Percentiles rank a stretch among this genome's conserved stretches.
These are phyloP conservation scores for Botrytis aclada DNA, from an alignment of 2,329 filamentous ascomycete genomes.

Conservation along the genomic window DNA sequence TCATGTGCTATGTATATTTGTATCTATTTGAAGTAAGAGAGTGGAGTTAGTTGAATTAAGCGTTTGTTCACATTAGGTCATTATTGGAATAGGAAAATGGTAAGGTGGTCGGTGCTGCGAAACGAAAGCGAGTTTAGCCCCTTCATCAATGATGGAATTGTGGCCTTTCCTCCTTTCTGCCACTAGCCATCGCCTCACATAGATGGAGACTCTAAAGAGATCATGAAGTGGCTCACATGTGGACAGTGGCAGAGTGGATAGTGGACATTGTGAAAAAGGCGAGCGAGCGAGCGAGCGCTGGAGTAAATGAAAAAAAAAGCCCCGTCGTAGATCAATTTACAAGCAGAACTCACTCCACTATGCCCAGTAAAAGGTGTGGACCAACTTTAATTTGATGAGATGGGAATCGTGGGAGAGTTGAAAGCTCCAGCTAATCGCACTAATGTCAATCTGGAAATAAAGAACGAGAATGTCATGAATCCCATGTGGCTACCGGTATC, in stretches of 20 bases:
- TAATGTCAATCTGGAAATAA: conserved; percentile 9
- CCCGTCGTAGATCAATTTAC: neutral
- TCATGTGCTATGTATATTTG: conserved; percentile 7
- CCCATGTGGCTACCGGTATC: conserved; percentile 7
- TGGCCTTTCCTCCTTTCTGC: neutral
- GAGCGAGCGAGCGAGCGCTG: neutral
- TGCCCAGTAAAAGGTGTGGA: neutral
- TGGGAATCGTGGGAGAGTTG: neutral
- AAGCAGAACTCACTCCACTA: neutral
- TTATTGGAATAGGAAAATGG: neutral
- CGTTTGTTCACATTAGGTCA: neutral
- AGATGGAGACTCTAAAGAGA: neutral
- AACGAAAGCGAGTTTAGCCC: conserved; percentile 12
- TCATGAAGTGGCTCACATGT: neutral
- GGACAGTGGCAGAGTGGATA: neutral
- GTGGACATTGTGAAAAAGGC: neutral
- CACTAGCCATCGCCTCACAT: neutral
- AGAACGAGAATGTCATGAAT: conserved; percentile 8
- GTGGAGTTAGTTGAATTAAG: neutral
- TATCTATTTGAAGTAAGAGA: neutral
- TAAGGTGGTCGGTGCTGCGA: conserved; percentile 11
- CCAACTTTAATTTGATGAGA: conserved; percentile 17
- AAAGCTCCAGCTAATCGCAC: neutral
- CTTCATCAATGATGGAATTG: conserved; percentile 14
- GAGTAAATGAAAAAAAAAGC: neutral